phyloP scores from a whole-genome alignment of 495 filamentous ascomycete species.

The Penicillium verhagenii region DNA sequence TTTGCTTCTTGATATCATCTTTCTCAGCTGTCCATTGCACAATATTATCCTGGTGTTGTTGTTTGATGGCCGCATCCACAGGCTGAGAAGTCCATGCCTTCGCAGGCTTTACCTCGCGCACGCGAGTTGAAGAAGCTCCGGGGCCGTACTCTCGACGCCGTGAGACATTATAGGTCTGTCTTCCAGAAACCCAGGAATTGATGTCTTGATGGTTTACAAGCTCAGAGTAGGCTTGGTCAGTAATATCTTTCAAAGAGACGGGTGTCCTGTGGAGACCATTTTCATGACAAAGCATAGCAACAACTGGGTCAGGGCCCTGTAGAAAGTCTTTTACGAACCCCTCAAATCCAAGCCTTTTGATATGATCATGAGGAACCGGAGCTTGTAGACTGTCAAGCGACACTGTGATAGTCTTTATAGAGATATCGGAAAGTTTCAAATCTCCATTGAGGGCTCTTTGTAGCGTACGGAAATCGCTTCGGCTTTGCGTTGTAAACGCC shows the following conservation, averaged over 20 bases:
- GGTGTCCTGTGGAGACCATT: slow-evolving; percentile 64
- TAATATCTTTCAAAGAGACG: slow-evolving; percentile 60
- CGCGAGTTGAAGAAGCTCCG: slow-evolving; percentile 61
- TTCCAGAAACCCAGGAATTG: slow-evolving; percentile 61
- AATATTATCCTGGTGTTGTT: slow-evolving; percentile 45
- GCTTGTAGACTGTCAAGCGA: slow-evolving; percentile 52
- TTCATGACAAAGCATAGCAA: slow-evolving; percentile 81
- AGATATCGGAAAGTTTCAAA: slow-evolving; percentile 62
- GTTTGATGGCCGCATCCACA: slow-evolving; percentile 61
- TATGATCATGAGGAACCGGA: slow-evolving; percentile 53
- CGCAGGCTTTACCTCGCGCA: slow-evolving; percentile 54
- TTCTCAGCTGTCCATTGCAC: slow-evolving; percentile 42
- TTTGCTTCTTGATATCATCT: slow-evolving; percentile 31
- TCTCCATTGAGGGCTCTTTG: slow-evolving; percentile 36
- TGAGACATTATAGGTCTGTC: slow-evolving; percentile 54
- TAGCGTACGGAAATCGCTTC: slow-evolving; percentile 70
- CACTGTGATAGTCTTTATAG: slow-evolving; percentile 56
- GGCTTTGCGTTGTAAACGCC: slow-evolving; percentile 73
- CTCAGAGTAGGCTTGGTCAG: slow-evolving; percentile 60
- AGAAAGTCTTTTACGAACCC: slow-evolving; percentile 76
- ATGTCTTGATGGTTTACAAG: slow-evolving; percentile 40
- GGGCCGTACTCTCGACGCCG: slow-evolving; percentile 75
- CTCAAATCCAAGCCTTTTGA: slow-evolving; percentile 66
- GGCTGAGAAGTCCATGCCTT: slow-evolving; percentile 75
- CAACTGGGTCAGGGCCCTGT: slow-evolving; percentile 76